phyloP scores from a whole-genome alignment of 257 asterid species.

The Vinca minor region DNA sequence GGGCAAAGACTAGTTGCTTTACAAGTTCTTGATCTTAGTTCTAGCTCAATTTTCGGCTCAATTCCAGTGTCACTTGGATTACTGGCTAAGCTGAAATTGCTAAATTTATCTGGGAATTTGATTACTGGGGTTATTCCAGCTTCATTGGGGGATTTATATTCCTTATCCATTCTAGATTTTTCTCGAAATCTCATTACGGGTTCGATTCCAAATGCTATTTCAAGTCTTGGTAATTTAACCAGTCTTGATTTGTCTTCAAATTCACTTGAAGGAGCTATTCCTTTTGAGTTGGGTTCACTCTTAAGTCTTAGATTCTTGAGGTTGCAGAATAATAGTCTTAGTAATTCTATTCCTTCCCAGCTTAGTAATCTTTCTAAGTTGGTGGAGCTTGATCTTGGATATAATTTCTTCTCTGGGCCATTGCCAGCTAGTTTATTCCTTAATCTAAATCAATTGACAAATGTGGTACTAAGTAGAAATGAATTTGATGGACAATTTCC shows the following conservation, averaged over 20 bases:
- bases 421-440: slow-evolving; percentile 25
- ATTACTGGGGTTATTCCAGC: slow-evolving; percentile 56
- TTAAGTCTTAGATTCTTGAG: slow-evolving; percentile 32
- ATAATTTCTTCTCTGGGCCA: slow-evolving; percentile 40
- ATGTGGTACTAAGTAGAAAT: slow-evolving; percentile 27
- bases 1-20: slow-evolving; percentile 39
- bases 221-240: slow-evolving; percentile 41
- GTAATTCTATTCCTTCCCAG: slow-evolving; percentile 41
- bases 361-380: slow-evolving; percentile 41
- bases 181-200: slow-evolving; percentile 51
- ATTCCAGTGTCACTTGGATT: slow-evolving; percentile 50
- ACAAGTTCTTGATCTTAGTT: slow-evolving; percentile 61
- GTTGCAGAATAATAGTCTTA: slow-evolving; percentile 44
- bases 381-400: slow-evolving; percentile 46
- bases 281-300: slow-evolving; percentile 35
- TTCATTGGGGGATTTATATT: slow-evolving; percentile 32
- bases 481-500: slow-evolving; percentile 34
- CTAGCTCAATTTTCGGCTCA: slow-evolving; percentile 49
- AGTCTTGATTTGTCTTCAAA: slow-evolving; percentile 53
- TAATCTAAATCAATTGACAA: slow-evolving; percentile 22
- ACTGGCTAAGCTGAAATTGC: slow-evolving; percentile 26
- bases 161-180: slow-evolving; percentile 44
- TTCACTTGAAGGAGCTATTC: slow-evolving; percentile 43
- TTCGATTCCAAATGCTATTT: slow-evolving; percentile 41
- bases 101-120: slow-evolving; percentile 43